Evolutionary conservation across 768 basidiomycete species (phyloP).

Genomic region (Leucocoprinus leucothites): DNA sequence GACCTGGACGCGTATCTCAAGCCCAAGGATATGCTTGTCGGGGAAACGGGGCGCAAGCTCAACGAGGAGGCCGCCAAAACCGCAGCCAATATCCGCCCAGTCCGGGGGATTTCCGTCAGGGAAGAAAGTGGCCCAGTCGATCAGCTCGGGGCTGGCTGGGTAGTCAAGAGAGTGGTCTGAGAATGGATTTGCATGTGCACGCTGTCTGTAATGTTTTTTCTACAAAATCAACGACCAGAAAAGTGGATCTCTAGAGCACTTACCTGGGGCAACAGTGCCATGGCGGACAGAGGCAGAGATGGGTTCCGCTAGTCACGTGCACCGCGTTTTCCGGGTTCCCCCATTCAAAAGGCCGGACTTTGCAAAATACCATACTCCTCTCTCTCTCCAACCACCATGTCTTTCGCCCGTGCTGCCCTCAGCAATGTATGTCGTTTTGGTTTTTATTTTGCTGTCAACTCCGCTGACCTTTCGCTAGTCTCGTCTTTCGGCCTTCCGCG

Average conservation of each 20-base stretch:
- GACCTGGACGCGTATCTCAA: slow-evolving; percentile 97
- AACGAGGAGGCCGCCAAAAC: slow-evolving; percentile 93
- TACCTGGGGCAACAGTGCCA: slow-evolving; percentile 49
- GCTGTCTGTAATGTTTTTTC: slow-evolving; percentile 84
- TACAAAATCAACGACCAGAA: too few species aligned
- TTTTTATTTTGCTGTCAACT: not conserved
- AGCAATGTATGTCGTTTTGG: slow-evolving; percentile 31
- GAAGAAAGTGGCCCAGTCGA: slow-evolving; percentile 85
- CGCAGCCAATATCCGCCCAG: slow-evolving; percentile 97
- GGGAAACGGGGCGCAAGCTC: slow-evolving; percentile 89
- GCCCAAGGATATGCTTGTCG: slow-evolving; percentile 89
- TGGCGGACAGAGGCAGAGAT: slow-evolving; percentile 9
- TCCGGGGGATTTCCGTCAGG: slow-evolving; percentile 79
- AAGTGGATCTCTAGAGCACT: too few species aligned
- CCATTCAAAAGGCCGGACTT: not conserved
- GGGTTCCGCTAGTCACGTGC: slow-evolving; percentile 29
- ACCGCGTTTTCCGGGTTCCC: slow-evolving; percentile 13
- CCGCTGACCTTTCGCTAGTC: slow-evolving; percentile 33
- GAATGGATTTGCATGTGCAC: slow-evolving; percentile 84
- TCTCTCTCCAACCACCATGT: slow-evolving; percentile 35
- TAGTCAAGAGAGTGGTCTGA: slow-evolving; percentile 89
- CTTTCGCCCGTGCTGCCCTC: slow-evolving; percentile 35
- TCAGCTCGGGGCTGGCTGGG: slow-evolving; percentile 66
- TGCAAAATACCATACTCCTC: too few species aligned
- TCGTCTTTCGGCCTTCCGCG: slow-evolving; percentile 45